phyloP scores from a whole-genome alignment of 768 basidiomycete species.

The Naganishia onofrii region DNA sequence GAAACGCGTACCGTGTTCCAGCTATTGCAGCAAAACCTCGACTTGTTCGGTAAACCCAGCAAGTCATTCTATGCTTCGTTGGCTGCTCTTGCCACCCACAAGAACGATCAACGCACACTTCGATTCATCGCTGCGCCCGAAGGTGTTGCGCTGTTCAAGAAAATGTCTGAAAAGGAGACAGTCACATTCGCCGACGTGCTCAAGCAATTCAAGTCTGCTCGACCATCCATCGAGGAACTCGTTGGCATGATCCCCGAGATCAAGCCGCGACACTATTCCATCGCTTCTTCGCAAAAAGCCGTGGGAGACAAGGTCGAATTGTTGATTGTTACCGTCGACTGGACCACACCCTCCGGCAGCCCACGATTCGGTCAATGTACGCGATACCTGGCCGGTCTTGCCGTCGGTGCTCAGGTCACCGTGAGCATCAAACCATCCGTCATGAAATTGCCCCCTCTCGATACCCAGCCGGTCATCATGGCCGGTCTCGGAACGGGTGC shows the following conservation, averaged over 20 bases:
- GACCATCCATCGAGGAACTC: constrained; percentile 75
- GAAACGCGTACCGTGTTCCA: constrained; percentile 96
- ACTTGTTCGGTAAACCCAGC: constrained; percentile 90
- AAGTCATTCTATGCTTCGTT: constrained; percentile 93
- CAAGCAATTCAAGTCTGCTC: constrained; percentile 69
- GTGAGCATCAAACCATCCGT: constrained; percentile 98
- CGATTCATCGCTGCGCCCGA: constrained; percentile 92
- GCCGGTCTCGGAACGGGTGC: constrained; percentile 95
- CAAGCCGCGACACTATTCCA: constrained; percentile 97
- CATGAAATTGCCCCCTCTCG: constrained; percentile 91
- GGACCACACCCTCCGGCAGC: constrained; percentile 75
- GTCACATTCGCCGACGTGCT: constrained; percentile 89
- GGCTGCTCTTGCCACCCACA: constrained; percentile 67
- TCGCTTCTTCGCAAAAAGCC: constrained; percentile 90
- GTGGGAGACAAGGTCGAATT: constrained; percentile 93
- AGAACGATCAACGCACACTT: constrained; percentile 72
- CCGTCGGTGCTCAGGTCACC: constrained; percentile 85
- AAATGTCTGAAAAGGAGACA: constrained; percentile 89
- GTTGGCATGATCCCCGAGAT: constrained; percentile 90
- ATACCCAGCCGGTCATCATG: constrained; percentile 91
- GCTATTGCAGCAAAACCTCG: constrained; percentile 90
- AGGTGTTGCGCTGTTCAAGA: constrained; percentile 88
- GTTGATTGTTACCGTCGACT: constrained; percentile 93
- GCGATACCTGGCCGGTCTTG: constrained; percentile 80
- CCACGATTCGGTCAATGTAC: constrained; percentile 91